A percentile compares a stretch with the other conserved stretches of the same genome.
Evolutionary conservation across 371 early-diverging fungal species (phyloP).

Genomic region (Mortierella sp.): DNA sequence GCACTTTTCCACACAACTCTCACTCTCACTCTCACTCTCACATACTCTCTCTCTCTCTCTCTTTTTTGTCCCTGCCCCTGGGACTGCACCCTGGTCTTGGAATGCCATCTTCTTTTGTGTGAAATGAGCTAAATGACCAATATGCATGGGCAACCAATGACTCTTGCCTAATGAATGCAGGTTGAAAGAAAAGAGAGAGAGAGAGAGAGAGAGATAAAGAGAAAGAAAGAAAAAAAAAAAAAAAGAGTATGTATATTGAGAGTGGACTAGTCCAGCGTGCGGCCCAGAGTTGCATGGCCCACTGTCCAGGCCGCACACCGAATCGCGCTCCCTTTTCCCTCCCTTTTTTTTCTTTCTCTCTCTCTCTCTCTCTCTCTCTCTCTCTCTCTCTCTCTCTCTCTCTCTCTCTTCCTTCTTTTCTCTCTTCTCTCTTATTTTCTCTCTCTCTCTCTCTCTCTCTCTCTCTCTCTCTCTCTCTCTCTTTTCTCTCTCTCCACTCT

Average conservation of each 20-base stretch:
- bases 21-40: neutral
- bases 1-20: neutral
- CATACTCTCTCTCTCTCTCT: neutral
- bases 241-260: neutral
- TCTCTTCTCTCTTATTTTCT: neutral
- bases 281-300: neutral
- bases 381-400: neutral
- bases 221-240: neutral
- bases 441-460: neutral
- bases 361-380: conserved; percentile 2
- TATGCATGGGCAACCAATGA: neutral
- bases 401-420: neutral
- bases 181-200: no score
- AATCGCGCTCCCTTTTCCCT: neutral
- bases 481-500: neutral
- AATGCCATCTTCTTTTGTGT: neutral
- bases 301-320: neutral
- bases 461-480: neutral
- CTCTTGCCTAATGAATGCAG: neutral
- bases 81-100: neutral
- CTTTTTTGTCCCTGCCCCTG: neutral
- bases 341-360: neutral
- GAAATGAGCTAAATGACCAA: neutral
- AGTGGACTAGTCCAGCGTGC: neutral
- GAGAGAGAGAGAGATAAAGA: neutral